phyloP scores from a whole-genome alignment of 345 rosid genomes.

The Eucalyptus leucophloia region DNA sequence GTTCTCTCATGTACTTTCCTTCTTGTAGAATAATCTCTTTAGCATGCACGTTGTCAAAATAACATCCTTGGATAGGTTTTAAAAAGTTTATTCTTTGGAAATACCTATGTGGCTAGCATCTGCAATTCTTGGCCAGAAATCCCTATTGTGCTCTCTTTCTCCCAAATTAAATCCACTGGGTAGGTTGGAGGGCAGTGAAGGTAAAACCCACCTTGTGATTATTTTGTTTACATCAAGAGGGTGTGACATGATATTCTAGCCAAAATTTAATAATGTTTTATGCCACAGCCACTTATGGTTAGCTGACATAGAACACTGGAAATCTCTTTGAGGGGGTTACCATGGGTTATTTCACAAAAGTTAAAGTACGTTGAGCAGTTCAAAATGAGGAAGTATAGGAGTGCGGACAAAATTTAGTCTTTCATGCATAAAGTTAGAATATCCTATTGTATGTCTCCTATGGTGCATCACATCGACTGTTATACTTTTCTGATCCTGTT shows the following conservation, averaged over 20 bases:
- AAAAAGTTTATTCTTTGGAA: not conserved
- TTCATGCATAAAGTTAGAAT: not conserved
- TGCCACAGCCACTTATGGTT: not conserved
- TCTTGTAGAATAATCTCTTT: not conserved
- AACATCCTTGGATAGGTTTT: not conserved
- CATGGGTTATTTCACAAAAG: not conserved
- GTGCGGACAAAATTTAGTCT: not conserved
- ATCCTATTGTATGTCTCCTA: not conserved
- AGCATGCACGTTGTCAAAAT: not conserved
- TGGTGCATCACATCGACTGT: not conserved
- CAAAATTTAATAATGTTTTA: not conserved
- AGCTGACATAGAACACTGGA: not conserved
- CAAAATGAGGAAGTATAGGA: not conserved
- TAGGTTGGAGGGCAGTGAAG: not conserved
- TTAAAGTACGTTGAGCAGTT: not conserved
- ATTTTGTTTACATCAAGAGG: not conserved
- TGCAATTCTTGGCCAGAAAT: not conserved
- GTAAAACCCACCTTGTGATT: not conserved
- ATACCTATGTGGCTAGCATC: not conserved
- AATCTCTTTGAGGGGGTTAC: not conserved
- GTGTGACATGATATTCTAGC: not conserved
- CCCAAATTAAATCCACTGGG: not conserved
- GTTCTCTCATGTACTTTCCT: not conserved
- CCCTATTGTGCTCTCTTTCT: not conserved
- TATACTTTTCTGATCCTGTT: not conserved